Evolutionary conservation across 768 basidiomycete genomes (phyloP).

Genomic region (Kwoniella shandongensis): DNA sequence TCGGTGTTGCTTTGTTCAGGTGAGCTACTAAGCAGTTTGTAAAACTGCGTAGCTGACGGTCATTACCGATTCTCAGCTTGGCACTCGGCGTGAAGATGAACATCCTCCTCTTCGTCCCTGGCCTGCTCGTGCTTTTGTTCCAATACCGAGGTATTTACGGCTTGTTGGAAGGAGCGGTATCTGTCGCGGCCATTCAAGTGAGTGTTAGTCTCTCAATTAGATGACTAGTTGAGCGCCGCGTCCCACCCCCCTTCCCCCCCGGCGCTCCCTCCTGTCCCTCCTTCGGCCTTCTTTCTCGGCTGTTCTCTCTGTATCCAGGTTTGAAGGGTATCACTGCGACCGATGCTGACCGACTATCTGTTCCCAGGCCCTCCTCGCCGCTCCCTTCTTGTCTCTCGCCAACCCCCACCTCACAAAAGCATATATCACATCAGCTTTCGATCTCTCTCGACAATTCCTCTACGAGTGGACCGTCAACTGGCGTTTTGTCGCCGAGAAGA

Average conservation of each 20-base stretch:
- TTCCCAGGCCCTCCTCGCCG: constrained; percentile 64
- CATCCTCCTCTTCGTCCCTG: constrained; percentile 83
- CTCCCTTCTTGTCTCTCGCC: constrained; percentile 61
- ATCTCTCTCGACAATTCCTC: constrained; percentile 81
- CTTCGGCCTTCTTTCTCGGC: too few relatives aligned
- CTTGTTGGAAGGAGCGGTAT: constrained; percentile 23
- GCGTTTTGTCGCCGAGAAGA: constrained; percentile 77
- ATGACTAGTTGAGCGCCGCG: neutral
- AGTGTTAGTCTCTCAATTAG: neutral
- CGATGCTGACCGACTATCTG: too few relatives aligned
- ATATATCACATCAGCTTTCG: constrained; percentile 77
- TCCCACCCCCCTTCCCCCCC: neutral
- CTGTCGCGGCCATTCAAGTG: constrained; percentile 47
- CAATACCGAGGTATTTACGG: constrained; percentile 57
- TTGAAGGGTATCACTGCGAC: too few relatives aligned
- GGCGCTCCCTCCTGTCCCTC: neutral
- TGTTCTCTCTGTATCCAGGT: too few relatives aligned
- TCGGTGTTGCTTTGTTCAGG: constrained; percentile 65
- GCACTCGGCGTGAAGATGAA: constrained; percentile 97
- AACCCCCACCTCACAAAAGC: constrained; percentile 57
- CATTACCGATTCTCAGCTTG: constrained; percentile 56
- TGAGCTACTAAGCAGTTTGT: constrained; percentile 41
- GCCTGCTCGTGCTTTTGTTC: constrained; percentile 76
- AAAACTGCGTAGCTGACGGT: neutral
- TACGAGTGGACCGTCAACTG: constrained; percentile 99